Evolutionary conservation across 768 basidiomycete species (phyloP).

Genomic region (Sarcomyxa edulis): DNA sequence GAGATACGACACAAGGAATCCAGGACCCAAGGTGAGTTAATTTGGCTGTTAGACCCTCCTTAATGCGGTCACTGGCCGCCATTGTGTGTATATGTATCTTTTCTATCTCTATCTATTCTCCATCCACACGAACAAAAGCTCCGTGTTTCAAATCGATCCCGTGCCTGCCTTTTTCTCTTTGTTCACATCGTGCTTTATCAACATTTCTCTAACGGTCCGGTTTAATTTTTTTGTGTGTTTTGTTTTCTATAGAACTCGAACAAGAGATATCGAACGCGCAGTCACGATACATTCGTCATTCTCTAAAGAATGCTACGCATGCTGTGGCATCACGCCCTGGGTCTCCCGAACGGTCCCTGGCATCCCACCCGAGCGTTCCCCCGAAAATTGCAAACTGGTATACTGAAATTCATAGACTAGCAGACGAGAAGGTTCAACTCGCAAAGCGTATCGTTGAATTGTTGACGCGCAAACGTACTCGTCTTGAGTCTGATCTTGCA

Average conservation of each 20-base stretch:
- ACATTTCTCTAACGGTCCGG: not conserved
- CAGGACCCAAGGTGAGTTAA: conserved; percentile 27
- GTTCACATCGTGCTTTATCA: not conserved
- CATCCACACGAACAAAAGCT: not conserved
- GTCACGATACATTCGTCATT: conserved; percentile 30
- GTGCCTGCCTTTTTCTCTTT: not conserved
- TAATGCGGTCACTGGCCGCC: no score
- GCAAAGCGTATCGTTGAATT: conserved; percentile 36
- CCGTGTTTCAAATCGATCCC: not conserved
- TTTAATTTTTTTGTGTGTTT: not conserved
- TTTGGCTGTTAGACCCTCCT: no score
- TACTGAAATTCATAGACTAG: conserved; percentile 29
- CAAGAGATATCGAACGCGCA: conserved; percentile 34
- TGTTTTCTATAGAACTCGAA: conserved; percentile 28
- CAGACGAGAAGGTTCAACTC: conserved; percentile 31
- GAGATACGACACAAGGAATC: conserved; percentile 39
- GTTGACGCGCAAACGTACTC: conserved; percentile 31
- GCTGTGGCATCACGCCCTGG: conserved; percentile 1
- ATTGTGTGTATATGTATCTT: not conserved
- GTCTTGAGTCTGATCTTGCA: conserved; percentile 37
- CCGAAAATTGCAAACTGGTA: conserved; percentile 29
- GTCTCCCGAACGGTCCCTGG: conserved; percentile 1
- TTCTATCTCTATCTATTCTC: not conserved
- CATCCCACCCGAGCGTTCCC: conserved; percentile 22
- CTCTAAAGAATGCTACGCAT: conserved; percentile 18